These are phyloP conservation scores for Oryza rufipogon DNA, from an alignment of 176 grass and related monocot genomes.

Conservation along the genomic window DNA sequence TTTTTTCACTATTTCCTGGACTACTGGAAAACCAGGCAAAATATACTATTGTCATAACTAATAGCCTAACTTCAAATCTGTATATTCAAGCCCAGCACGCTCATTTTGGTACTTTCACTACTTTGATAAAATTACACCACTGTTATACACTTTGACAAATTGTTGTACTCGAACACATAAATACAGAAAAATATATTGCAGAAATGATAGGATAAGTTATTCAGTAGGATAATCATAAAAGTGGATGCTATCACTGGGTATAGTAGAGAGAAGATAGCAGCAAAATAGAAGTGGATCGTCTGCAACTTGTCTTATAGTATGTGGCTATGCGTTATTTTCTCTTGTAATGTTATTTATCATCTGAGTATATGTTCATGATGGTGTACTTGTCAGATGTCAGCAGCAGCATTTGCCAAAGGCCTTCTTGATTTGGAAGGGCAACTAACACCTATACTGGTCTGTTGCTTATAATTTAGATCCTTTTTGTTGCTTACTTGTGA, in stretches of 20 bases:
- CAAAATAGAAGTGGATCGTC: not conserved
- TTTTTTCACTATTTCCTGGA: not conserved
- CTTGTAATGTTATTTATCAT: constrained; percentile 18
- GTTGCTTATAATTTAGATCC: constrained; percentile 34
- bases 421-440: constrained; percentile 99
- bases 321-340: constrained; percentile 9
- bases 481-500: constrained; percentile 34
- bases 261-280: not conserved
- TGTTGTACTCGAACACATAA: not conserved
- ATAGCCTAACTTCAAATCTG: not conserved
- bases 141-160: not conserved
- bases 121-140: not conserved
- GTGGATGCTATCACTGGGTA: not conserved
- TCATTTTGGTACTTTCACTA: not conserved
- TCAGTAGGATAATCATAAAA: constrained; percentile 20
- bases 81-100: not conserved
- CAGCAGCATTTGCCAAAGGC: constrained; percentile 99
- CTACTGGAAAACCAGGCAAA: not conserved
- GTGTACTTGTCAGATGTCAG: constrained; percentile 77
- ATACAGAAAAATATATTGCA: not conserved
- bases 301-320: constrained; percentile 29
- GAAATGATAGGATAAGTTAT: not conserved
- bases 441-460: constrained; percentile 95
- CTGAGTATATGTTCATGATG: constrained; percentile 19
- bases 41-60: constrained; percentile 1